Percentiles rank a stretch among this genome's conserved stretches.
Conservation (phyloP, 768 basidiomycete species). For the Rhodotorula graminis region DNA sequence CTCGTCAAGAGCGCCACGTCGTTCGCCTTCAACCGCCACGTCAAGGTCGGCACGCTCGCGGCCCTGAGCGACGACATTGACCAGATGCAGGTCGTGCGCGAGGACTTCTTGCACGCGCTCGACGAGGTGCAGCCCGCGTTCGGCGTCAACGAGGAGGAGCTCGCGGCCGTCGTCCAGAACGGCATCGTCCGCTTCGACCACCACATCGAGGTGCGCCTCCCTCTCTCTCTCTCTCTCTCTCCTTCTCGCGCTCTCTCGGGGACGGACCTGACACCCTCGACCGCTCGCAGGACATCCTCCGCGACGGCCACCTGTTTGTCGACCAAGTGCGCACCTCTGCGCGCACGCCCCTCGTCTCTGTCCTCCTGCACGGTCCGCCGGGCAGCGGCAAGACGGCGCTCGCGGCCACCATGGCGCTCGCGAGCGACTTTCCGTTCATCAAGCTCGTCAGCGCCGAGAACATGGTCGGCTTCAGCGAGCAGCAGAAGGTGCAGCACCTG, state of each 20-base stretch:
- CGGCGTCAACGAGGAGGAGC: conserved; percentile 94
- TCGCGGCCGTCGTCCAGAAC: conserved; percentile 86
- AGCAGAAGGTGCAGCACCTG: conserved; percentile 83
- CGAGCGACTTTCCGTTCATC: conserved; percentile 94
- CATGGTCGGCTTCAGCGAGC: conserved; percentile 94
- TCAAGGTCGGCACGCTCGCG: conserved; percentile 95
- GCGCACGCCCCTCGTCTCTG: conserved; percentile 83
- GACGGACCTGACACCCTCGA: too few species aligned
- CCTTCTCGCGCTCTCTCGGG: too few species aligned
- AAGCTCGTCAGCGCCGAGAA: conserved; percentile 91
- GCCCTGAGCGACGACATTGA: conserved; percentile 95
- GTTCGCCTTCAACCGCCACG: conserved; percentile 96
- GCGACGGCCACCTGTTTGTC: conserved; percentile 79
- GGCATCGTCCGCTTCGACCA: conserved; percentile 86
- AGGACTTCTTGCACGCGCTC: conserved; percentile 82
- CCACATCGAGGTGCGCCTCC: conserved; percentile 64
- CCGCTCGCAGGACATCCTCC: conserved; percentile 65
- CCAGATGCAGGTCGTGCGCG: conserved; percentile 75
- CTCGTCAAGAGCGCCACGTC: conserved; percentile 96
- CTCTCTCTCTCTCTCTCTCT: too few species aligned
- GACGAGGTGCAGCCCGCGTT: conserved; percentile 94
- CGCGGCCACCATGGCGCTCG: conserved; percentile 86
- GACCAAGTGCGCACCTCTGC: conserved; percentile 88
- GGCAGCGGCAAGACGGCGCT: conserved; percentile 92
- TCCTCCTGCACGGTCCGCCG: conserved; percentile 77